phyloP scores from a whole-genome alignment of 2,329 filamentous ascomycete species.

The Elsinoe necatrix region DNA sequence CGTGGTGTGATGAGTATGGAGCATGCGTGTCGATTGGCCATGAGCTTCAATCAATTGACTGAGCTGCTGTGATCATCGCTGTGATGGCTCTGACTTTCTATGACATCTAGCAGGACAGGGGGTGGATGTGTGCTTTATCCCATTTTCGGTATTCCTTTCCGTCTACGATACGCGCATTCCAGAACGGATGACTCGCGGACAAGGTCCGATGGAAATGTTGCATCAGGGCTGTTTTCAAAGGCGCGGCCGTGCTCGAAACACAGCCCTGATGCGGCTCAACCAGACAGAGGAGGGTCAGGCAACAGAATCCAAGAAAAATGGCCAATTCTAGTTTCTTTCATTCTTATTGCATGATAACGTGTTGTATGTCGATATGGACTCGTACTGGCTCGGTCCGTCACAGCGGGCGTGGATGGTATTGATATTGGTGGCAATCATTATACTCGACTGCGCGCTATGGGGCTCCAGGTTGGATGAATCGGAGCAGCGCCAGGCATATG shows the following conservation, averaged over 20 bases:
- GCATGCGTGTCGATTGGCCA: too few species aligned
- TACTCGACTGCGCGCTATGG: background rate
- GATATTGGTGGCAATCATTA: background rate
- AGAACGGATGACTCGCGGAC: background rate
- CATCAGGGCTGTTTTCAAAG: background rate
- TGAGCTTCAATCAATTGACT: too few species aligned
- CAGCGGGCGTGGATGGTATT: conserved; percentile 3
- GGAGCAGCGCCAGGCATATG: background rate
- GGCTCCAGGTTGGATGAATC: background rate
- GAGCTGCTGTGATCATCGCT: too few species aligned
- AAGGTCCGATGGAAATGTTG: background rate
- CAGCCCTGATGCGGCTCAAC: background rate
- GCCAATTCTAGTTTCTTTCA: background rate
- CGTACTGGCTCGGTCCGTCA: conserved; percentile 1
- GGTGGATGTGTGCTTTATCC: background rate
- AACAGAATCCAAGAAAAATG: background rate
- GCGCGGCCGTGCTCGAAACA: conserved; percentile 1
- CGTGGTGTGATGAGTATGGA: too few species aligned
- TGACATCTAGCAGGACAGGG: background rate
- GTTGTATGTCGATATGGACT: background rate
- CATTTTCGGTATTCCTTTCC: background rate
- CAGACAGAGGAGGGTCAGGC: background rate
- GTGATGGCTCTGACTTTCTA: background rate
- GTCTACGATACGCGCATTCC: background rate
- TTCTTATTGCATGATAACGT: background rate